These are phyloP conservation scores for Fraxinus nigra DNA, from an alignment of 305 asterid species.

Conservation along the genomic window DNA sequence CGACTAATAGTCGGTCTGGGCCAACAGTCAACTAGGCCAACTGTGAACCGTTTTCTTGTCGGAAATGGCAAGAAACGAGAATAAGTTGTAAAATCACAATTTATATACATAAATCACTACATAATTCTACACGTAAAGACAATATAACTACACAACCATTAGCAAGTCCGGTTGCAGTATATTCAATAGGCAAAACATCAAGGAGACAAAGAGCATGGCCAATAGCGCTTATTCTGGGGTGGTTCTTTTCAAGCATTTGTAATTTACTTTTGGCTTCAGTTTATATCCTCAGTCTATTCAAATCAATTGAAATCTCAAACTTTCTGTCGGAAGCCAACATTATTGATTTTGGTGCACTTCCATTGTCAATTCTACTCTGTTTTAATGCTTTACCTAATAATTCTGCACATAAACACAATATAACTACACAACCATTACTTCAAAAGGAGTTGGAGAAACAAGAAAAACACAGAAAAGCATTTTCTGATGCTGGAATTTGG, in stretches of 20 bases:
- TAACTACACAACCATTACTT: constrained; percentile 43
- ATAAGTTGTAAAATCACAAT: too few species aligned
- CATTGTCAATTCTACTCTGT: constrained; percentile 43
- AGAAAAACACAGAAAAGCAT: constrained; percentile 28
- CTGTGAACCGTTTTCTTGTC: too few species aligned
- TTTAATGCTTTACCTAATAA: constrained; percentile 31
- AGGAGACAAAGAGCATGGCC: constrained; percentile 53
- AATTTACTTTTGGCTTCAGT: constrained; percentile 28
- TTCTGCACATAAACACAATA: constrained; percentile 25
- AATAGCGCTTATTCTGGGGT: constrained; percentile 54
- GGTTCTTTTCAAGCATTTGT: constrained; percentile 48
- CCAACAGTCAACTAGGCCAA: too few species aligned
- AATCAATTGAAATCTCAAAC: constrained; percentile 26
- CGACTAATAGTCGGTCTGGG: too few species aligned
- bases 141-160: not conserved
- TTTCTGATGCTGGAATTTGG: constrained; percentile 69
- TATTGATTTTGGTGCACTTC: constrained; percentile 38
- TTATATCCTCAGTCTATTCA: constrained; percentile 28
- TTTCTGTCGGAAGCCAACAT: constrained; percentile 36
- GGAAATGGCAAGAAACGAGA: too few species aligned
- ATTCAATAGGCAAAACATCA: constrained; percentile 26
- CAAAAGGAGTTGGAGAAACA: constrained; percentile 16
- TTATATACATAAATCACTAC: too few species aligned
- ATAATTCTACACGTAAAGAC: too few species aligned
- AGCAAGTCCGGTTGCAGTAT: constrained; percentile 40